Evolutionary conservation across 2,329 filamentous ascomycete species (phyloP).

Genomic region (Cadophora gregata): DNA sequence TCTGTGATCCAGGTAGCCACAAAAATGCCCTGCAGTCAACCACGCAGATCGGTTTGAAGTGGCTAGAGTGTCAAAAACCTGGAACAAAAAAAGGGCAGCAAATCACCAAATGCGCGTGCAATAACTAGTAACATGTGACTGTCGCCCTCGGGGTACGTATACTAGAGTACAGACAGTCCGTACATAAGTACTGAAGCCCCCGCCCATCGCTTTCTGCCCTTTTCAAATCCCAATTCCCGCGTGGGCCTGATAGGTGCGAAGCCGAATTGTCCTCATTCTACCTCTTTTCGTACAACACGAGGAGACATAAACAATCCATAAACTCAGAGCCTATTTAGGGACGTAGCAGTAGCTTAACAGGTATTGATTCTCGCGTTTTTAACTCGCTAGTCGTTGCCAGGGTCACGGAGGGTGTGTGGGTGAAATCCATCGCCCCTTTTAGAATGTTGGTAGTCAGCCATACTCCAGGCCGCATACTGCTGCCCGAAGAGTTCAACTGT

Average conservation of each 20-base stretch:
- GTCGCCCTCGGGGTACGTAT: neutral
- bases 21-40: neutral
- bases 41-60: neutral
- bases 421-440: constrained; percentile 13
- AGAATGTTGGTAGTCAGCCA: constrained; percentile 15
- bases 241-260: neutral
- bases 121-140: neutral
- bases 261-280: neutral
- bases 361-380: constrained; percentile 3
- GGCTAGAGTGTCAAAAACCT: too few relatives aligned
- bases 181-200: neutral
- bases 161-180: neutral
- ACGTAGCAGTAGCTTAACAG: neutral
- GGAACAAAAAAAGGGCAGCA: neutral
- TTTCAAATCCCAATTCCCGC: neutral
- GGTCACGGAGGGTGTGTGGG: neutral
- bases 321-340: neutral
- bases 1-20: neutral
- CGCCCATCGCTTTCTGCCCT: neutral
- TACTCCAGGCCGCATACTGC: constrained; percentile 6
- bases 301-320: neutral
- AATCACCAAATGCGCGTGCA: neutral
- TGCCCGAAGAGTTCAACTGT: neutral
- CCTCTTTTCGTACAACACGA: neutral
- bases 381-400: constrained; percentile 4